Base-by-base conservation (phyloP, 129 eudicot species). In the Rutidosis leptorrhynchoides region DNA sequence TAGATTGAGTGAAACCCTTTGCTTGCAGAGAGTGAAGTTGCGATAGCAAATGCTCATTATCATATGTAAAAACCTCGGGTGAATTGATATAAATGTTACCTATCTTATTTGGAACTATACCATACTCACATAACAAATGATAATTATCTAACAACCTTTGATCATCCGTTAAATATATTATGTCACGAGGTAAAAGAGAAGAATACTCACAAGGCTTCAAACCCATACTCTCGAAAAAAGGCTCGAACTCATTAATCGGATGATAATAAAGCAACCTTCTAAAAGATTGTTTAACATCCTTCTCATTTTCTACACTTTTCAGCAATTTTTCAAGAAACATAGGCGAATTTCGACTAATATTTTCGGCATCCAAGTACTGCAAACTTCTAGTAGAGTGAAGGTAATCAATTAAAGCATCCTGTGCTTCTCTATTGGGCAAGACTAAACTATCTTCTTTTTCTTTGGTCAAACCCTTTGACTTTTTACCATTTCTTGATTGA, bases 241-340 rank as follows among this genome's bases (percentile, higher is more conserved):
- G 96, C 79, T 91, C 97, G 35, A 81, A 91, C 42, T 91, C 97
- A 57, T 91, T 88, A 48, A 91, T 74, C 17, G 96, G 97, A 70
- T 87, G 83, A 73, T 85, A 91, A 35, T 90, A 58, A 66, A 91
- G 74, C 75, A 87, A 83, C 65, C 96, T 71, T 17, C 83, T 37
- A 10, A 87, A 15, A 6, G 86, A 77, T 9, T 74, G 69, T 40
- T 84, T 74, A 15, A 67, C 74, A 54, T 80, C 74, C 30, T 43
- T 59, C 0, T 76, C 81, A 28, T 67, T 46, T 19, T 67, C 67
- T n/a, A 91, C 82, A 26, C 67, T 74, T 62, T 51, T 71, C 42
- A 91, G 61, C 76, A 91, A 64, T 19, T 72, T 83, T 16, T 54
- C 79, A 25, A 87, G 72, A 79, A 87, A 91, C 7, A 17, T 7